Evolutionary conservation across 805 yeast species (phyloP), one percentile per base, ranked within the genome.

Genomic region (Lachancea mirantina): DNA sequence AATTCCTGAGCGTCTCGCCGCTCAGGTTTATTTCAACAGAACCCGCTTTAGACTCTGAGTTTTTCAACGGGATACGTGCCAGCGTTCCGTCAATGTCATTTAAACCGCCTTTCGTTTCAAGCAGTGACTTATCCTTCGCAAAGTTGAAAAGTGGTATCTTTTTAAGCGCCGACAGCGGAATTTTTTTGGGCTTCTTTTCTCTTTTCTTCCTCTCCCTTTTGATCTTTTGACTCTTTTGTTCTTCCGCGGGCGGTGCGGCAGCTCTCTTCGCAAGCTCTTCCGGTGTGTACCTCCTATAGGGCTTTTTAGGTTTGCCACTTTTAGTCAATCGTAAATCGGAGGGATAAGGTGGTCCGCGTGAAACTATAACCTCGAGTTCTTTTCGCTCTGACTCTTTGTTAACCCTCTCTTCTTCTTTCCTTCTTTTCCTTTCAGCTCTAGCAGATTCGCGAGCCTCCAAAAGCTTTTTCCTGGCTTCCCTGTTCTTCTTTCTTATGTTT

Each of bases 291-390:
- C 59, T 45, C 38, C 61, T 46, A 30, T 54, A 53, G 4, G 61
- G 60, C 28, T 48, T 53, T 34, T 54, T 56, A 11, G 61, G 59
- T 27, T 39, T 42, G 10, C 61, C 59, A 27, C 45, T 47, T 34
- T 54, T 52, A 1, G 58, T 54, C 19, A 54, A 25, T 17, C 59
- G 39, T 27, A 56, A 25, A 35, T 50, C 54, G 4, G 43, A 28
- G 14, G 61, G 60, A 39, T 56, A 54, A 13, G 61, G 61, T 11
- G 61, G 56, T 5, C 61, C 61, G 22, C 34, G 46, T 2, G 58
- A 49, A 8, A 53, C 59, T 17, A 54, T 49, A 11, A 42, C 50
- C 28, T 46, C 52, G 10, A 57, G 38, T 34, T 52, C 57, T 26
- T 45, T 51, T 30, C 47, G 39, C 24, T 54, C 59, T 14, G 20